Percentiles rank a stretch among this genome's conserved stretches.
Evolutionary conservation across 179 eudicot species (phyloP).

Genomic region (Beta macrorhiza): DNA sequence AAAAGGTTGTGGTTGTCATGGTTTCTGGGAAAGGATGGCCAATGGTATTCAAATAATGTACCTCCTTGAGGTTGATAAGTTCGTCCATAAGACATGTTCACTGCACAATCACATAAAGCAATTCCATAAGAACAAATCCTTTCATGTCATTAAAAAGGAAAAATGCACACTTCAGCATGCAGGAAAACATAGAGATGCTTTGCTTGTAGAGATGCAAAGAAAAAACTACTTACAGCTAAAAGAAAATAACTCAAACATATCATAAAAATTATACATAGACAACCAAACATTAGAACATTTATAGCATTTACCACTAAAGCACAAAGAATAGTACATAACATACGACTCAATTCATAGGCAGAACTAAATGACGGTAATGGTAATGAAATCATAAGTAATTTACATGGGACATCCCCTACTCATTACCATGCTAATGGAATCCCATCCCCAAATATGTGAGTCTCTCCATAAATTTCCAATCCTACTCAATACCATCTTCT

Average conservation of each 20-base stretch:
- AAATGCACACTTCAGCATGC: background rate
- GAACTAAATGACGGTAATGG: no score
- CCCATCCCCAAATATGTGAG: no score
- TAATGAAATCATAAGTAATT: no score
- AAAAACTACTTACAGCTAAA: background rate
- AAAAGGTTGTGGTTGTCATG: conserved; percentile 21
- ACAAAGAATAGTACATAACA: background rate
- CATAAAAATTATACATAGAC: background rate
- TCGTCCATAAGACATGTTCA: conserved; percentile 53
- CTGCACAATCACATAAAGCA: conserved; percentile 29
- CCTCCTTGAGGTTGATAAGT: conserved; percentile 50
- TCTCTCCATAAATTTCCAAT: no score
- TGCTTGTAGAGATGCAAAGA: background rate
- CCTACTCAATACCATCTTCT: no score
- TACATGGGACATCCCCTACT: no score
- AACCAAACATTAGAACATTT: background rate
- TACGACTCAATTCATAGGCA: background rate
- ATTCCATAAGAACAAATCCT: background rate
- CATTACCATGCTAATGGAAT: no score
- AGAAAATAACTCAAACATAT: background rate
- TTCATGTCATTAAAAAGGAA: background rate
- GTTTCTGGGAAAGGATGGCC: conserved; percentile 38
- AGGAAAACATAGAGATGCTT: background rate
- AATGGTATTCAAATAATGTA: conserved; percentile 35
- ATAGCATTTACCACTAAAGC: background rate